phyloP scores from a whole-genome alignment of 2,329 filamentous ascomycete species.

The Ophiostoma sp. region DNA sequence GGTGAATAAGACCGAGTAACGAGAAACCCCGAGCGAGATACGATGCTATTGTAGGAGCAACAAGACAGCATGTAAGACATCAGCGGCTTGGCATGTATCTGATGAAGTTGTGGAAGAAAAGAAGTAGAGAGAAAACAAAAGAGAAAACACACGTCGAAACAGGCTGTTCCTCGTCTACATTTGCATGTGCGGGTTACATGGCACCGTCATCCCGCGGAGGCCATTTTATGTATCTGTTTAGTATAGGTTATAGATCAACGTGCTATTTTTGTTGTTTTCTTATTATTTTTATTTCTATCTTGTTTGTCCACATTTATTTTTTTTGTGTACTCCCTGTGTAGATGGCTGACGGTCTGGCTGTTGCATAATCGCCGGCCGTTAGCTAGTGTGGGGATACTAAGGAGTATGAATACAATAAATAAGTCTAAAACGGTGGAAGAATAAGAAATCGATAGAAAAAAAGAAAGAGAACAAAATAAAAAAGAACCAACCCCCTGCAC shows the following conservation, averaged over 20 bases:
- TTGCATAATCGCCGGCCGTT: no score
- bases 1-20: not conserved
- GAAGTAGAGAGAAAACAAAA: not conserved
- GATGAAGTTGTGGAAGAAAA: not conserved
- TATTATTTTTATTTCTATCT: not conserved
- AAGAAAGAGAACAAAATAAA: not conserved
- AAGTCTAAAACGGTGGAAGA: not conserved
- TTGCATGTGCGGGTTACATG: not conserved
- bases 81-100: not conserved
- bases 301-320: not conserved
- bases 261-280: not conserved
- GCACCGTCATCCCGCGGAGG: not conserved
- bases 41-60: not conserved
- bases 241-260: no score
- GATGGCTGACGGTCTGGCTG: not conserved
- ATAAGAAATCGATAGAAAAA: not conserved
- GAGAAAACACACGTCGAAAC: not conserved
- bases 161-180: not conserved
- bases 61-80: not conserved
- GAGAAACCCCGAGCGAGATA: not conserved
- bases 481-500: not conserved
- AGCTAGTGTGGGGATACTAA: not conserved
- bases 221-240: not conserved
- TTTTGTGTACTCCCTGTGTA: not conserved
- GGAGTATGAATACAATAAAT: not conserved